A percentile compares a stretch with the other conserved stretches of the same genome.
These are phyloP conservation scores for Pythium biforme DNA, from an alignment of 352 stramenopile species.

Conservation along the genomic window DNA sequence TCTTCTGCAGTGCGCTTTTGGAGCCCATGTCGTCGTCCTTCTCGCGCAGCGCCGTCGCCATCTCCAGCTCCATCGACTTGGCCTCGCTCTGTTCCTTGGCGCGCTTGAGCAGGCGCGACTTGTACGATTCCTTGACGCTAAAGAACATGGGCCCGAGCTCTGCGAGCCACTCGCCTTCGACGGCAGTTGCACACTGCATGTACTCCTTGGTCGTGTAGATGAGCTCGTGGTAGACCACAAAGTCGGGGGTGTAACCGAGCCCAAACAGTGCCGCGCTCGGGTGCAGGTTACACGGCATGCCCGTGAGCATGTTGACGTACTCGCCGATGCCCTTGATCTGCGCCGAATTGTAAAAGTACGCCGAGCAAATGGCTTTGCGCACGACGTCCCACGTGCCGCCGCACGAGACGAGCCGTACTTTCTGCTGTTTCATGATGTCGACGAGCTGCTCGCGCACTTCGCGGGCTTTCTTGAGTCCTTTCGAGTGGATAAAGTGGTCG, in stretches of 20 bases:
- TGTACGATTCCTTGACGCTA: conserved; percentile 96
- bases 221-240: conserved; percentile 99
- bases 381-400: conserved; percentile 96
- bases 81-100: conserved; percentile 81
- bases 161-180: conserved; percentile 99
- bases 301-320: conserved; percentile 99
- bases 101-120: conserved; percentile 89
- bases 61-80: conserved; percentile 84
- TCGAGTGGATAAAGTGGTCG: conserved; percentile 97
- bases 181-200: conserved; percentile 98
- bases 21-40: conserved; percentile 9
- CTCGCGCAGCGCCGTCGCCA: conserved; percentile 60
- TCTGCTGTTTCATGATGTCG: conserved; percentile 99
- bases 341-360: conserved; percentile 99
- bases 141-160: conserved; percentile 99
- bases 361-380: conserved; percentile 98
- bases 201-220: conserved; percentile 99
- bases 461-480: conserved; percentile 89
- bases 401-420: conserved; percentile 87
- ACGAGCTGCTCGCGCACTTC: conserved; percentile 95
- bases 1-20: conserved; percentile 37
- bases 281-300: conserved; percentile 97
- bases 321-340: conserved; percentile 99
- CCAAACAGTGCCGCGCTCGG: conserved; percentile 97
- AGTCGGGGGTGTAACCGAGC: conserved; percentile 98